Evolutionary conservation across 805 yeast genomes (phyloP), one percentile per base, ranked within the genome.

Genomic region (Clavispora fructus): DNA sequence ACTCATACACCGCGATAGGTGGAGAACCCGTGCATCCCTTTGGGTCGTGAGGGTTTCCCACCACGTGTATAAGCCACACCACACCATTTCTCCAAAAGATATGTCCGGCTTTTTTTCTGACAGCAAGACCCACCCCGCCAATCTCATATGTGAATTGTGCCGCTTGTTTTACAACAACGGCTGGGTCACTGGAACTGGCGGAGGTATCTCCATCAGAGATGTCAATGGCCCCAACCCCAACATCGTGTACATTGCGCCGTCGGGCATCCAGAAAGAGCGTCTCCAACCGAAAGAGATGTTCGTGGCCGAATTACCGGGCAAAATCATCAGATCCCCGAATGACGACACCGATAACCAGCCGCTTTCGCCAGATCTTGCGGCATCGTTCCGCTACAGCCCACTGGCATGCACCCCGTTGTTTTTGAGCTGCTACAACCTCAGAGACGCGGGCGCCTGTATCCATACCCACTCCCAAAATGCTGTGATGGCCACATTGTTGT

Each of bases 121-220:
- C 35, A 80, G 77, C 49, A 78, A 80, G 12, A 62, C 69, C 37
- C 92, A 86, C 62, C 96, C 97, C 0, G 95, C 96, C 2, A 83
- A 85, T 57, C 69, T 86, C 56, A 87, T 91, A 50, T 89, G 96
- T 62, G 86, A 85, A 49, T 73, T 91, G 28, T 90, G 97, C 62
- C 72, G 79, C 43, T 68, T 77, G 14, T 88, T 92, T 61, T 92
- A 85, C 62, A 73, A 78, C 54, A 85, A 85, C 59, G 85, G 87
- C 42, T 90, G 97, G 96, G 92, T 88, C 55, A 83, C 96, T 0
- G 97, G 97, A 3, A 92, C 98, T 1, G 97, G 96, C 3, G 98
- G 97, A 29, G 97, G 97, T 3, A 84, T 92, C 56, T 85, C 95
- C 29, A 84, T 91, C 42, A 67, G 83, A 45, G 73, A 78, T 41